These are phyloP conservation scores for Botryotinia convoluta DNA, from an alignment of 2,329 filamentous ascomycete species.

Conservation along the genomic window DNA sequence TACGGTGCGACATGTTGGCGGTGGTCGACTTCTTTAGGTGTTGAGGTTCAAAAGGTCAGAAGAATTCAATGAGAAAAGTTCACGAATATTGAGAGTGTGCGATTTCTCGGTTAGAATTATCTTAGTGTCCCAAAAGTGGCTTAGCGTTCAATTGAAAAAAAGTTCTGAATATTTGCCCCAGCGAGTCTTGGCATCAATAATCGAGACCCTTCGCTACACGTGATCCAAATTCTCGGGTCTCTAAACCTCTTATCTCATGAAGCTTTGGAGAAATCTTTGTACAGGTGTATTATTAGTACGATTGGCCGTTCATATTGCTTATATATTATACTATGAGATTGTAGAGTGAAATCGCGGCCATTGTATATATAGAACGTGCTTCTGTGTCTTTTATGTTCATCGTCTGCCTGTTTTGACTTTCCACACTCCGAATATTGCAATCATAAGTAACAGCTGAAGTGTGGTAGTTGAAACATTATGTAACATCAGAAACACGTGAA, in stretches of 20 bases:
- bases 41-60: constrained; percentile 21
- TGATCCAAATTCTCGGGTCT: not conserved
- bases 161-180: not conserved
- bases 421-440: not conserved
- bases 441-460: not conserved
- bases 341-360: too few relatives aligned
- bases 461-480: not conserved
- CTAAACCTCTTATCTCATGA: not conserved
- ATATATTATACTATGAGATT: not conserved
- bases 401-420: not conserved
- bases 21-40: constrained; percentile 20
- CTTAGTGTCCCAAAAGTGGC: not conserved
- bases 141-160: not conserved
- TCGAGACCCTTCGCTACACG: not conserved
- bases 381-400: not conserved
- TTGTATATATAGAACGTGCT: not conserved
- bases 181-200: not conserved
- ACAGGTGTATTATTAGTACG: not conserved
- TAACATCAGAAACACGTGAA: not conserved
- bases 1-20: constrained; percentile 33
- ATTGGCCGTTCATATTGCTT: not conserved
- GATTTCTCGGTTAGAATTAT: constrained; percentile 13
- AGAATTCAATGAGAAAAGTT: constrained; percentile 13
- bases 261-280: not conserved
- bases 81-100: constrained; percentile 17